A percentile compares a stretch with the other conserved stretches of the same genome.
Evolutionary conservation across 345 rosid genomes (phyloP).

Genomic region (Corymbia maculata): DNA sequence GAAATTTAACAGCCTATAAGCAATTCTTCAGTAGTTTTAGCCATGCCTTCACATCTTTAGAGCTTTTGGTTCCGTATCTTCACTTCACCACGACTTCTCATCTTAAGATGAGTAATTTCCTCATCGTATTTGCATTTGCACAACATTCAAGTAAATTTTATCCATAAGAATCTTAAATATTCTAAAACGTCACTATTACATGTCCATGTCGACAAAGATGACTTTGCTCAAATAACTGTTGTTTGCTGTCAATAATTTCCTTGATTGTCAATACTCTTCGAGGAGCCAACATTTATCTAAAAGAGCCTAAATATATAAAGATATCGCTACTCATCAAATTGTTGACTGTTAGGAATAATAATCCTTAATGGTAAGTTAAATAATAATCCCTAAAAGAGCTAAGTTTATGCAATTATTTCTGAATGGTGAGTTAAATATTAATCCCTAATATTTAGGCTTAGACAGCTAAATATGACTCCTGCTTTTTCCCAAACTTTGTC

Average conservation of each 20-base stretch:
- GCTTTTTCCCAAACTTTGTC: neutral
- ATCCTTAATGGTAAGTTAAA: too few relatives aligned
- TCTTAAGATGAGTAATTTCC: neutral
- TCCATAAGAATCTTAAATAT: neutral
- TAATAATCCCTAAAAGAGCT: too few relatives aligned
- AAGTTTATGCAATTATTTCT: too few relatives aligned
- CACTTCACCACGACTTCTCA: accelerated
- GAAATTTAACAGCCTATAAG: neutral
- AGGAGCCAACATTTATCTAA: neutral
- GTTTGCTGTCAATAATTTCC: neutral
- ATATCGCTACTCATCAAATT: neutral
- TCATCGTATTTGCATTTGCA: neutral
- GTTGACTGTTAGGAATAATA: accelerated
- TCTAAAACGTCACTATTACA: neutral
- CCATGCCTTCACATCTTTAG: accelerated
- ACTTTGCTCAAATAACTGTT: accelerated
- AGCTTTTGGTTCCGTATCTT: neutral
- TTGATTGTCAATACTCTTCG: neutral
- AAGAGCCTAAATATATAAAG: neutral
- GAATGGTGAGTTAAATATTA: too few relatives aligned
- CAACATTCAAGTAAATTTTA: neutral
- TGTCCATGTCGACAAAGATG: accelerated
- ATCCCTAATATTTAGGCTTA: too few relatives aligned
- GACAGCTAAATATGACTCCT: neutral
- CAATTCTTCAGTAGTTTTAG: too few relatives aligned